Base-by-base conservation (phyloP, 345 rosid genomes). In the Salix dunnii region DNA sequence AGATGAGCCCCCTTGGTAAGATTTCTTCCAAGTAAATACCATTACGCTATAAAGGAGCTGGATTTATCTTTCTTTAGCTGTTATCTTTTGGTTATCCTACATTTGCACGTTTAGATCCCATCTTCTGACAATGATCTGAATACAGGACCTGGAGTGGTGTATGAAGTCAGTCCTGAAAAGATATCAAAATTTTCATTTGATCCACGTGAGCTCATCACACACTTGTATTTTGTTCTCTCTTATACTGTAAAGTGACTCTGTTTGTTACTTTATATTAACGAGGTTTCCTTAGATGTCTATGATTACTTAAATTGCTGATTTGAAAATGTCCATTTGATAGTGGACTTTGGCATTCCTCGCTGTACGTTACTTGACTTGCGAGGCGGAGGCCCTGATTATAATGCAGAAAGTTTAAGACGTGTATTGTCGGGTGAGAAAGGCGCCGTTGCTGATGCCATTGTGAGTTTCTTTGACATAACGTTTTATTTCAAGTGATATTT, bases 1-100 rank as follows among this genome's bases (percentile, higher is more conserved):
- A 96, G 87, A 96, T 96, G 84, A 96, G 97, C 83, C 97, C 99
- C 33, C 89, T 92, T 0, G 97, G 99, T 91, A 83, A 79, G 85
- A 70, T 76, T 68, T 27, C 42, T 78, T 42, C 35, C n/a, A 21
- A 62, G 64, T 21, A 25, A 35, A 25, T 64, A 55, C 67, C 27
- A 16, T 11, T 58, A n/a, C 10, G 23, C 60, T 21, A 21, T 23
- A 23, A 48, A 9, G 49, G 28, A 72, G 16, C 33, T 48, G 18
- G 17, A 25, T 40, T 63, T 58, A 7, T 33, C 65, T 78, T 27
- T 68, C 77, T 60, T 61, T 40, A 21, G 55, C 31, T 63, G 40
- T 65, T 25, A 18, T 40, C 9, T 55, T 10, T 8, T 70, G 25
- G 68, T 49, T 13, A 40, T 48, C 67, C 16, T 12, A 30, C 33